Base-by-base conservation (phyloP, 495 filamentous ascomycete genomes). In the Apiosordaria backusii region DNA sequence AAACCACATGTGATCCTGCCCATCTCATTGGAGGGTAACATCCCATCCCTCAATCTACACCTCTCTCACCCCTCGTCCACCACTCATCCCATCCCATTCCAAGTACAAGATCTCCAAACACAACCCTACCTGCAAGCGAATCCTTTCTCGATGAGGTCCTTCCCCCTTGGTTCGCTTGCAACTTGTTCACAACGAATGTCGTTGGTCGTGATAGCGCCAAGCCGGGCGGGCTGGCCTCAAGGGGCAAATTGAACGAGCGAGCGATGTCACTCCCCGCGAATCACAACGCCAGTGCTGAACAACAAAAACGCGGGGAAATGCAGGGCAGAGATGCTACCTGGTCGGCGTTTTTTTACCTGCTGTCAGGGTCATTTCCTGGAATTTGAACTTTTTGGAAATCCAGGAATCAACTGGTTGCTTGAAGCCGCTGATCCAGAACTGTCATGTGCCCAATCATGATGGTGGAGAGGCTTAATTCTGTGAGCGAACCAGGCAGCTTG, bases 251-350 rank as follows among this genome's bases (percentile, higher is more conserved):
- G 61, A 45, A 10, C 19, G 35, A 21, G 24, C 15, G 23, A 19
- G 21, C 65, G 45, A 68, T 68, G 66, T 61, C 57, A 64, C 57
- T 63, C 66, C 66, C 66, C 61, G 61, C 66, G 52, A 67, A 67
- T 67, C 66, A 54, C 65, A 55, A 50, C 24, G 35, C 19, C 21
- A 45, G 16, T 13, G 55, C 18, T 15, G 35, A 50, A 16, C 50
- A 45, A 45, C 10, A 21, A 57, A 61, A 64, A 61, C 62, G 66
- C 62, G 66, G 66, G 62, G 66, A 64, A 67, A 61, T 67, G 57
- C 21, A 53, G 57, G 35, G 35, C 16, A 45, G 5, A 45, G 35
- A 45, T 7, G 1, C 16, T 7, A 45, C 9, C 13, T 15, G 16
- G 35, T 45, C 35, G 35, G 35, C 9, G 35, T 13, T 45, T 45